Evolutionary conservation across 2,329 filamentous ascomycete genomes (phyloP).

Genomic region (Mycosphaerella sp.): DNA sequence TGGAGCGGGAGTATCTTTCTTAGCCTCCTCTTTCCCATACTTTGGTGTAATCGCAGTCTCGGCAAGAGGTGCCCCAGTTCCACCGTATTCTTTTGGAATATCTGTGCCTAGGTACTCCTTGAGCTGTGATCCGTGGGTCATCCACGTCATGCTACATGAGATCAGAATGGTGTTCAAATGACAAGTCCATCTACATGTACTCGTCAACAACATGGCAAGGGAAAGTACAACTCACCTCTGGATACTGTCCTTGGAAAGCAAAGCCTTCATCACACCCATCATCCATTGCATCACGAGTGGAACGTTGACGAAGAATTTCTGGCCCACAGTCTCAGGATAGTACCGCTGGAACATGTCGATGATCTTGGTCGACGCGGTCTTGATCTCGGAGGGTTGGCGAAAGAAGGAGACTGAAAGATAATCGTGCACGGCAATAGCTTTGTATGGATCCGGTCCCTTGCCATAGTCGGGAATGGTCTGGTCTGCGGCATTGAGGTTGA

Average conservation of each 20-base stretch:
- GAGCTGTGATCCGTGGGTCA: no score
- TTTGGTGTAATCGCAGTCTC: constrained; percentile 40
- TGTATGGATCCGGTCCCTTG: constrained; percentile 67
- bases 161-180: no score
- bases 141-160: no score
- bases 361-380: constrained; percentile 69
- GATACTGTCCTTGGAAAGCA: constrained; percentile 45
- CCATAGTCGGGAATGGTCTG: constrained; percentile 64
- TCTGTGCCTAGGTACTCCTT: no score
- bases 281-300: constrained; percentile 82
- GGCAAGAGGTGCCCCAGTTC: constrained; percentile 54
- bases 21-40: constrained; percentile 22
- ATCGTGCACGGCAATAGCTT: constrained; percentile 90
- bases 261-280: constrained; percentile 43
- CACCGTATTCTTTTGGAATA: constrained; percentile 73
- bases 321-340: constrained; percentile 81
- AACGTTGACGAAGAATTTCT: constrained; percentile 97
- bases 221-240: constrained; percentile 42
- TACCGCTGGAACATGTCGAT: constrained; percentile 74
- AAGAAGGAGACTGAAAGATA: constrained; percentile 85
- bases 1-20: constrained; percentile 6
- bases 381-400: constrained; percentile 69
- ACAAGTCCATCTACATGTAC: constrained; percentile 53
- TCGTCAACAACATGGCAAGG: constrained; percentile 31
- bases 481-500: constrained; percentile 64